A percentile compares a stretch with the other conserved stretches of the same genome.
Conservation (phyloP, 1,284 basidiomycete species). For the Caloboletus inedulis region DNA sequence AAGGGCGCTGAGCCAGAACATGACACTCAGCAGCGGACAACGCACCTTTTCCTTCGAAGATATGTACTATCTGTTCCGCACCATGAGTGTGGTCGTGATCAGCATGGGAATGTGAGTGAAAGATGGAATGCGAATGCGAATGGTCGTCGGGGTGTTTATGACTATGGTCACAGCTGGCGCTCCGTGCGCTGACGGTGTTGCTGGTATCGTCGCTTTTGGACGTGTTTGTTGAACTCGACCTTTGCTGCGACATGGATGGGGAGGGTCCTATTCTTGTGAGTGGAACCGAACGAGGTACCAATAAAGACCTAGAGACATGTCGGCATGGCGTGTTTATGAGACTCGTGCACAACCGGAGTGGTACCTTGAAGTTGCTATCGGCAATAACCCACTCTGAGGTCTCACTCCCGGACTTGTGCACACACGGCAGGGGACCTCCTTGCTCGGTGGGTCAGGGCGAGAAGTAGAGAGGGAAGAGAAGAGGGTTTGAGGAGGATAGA, state of each 20-base stretch:
- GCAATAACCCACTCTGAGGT: conserved; percentile 1
- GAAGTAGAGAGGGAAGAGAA: neutral
- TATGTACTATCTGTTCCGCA: conserved; percentile 71
- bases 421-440: neutral
- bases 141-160: conserved; percentile 27
- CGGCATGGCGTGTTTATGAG: conserved; percentile 6
- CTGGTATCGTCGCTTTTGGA: conserved; percentile 7
- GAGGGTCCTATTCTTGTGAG: neutral
- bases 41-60: conserved; percentile 64
- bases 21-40: conserved; percentile 6
- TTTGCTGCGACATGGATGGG: conserved; percentile 34
- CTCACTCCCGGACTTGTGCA: conserved; percentile 1
- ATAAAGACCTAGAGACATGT: conserved; percentile 17
- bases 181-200: neutral
- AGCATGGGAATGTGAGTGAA: conserved; percentile 66
- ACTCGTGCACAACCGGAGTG: neutral
- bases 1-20: conserved; percentile 6
- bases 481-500: neutral
- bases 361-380: conserved; percentile 18
- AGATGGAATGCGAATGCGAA: conserved; percentile 52
- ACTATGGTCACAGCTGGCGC: conserved; percentile 13
- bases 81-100: conserved; percentile 65
- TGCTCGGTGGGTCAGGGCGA: neutral
- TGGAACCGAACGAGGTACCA: neutral
- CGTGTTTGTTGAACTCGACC: conserved; percentile 34